These are phyloP conservation scores for Euphorbia celastroides DNA, from an alignment of 441 rosid species.

Conservation along the genomic window DNA sequence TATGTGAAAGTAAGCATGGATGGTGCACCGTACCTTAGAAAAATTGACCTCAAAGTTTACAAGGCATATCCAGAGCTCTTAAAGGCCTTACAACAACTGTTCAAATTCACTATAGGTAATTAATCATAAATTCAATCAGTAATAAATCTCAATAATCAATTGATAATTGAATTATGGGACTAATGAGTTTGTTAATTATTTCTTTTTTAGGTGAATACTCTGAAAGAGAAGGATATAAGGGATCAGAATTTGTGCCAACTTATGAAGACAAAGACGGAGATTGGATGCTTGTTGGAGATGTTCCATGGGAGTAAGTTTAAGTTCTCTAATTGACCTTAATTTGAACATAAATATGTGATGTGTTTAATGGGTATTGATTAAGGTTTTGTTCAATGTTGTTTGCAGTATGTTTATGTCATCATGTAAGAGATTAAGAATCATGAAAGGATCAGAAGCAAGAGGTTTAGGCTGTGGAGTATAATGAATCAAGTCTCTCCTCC, in stretches of 20 bases:
- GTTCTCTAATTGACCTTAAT: too few relatives aligned
- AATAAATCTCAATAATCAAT: background rate
- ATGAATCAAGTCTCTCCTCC: conserved; percentile 9
- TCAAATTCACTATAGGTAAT: conserved; percentile 56
- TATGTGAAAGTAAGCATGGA: conserved; percentile 89
- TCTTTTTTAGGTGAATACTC: conserved; percentile 50
- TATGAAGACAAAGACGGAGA: conserved; percentile 93
- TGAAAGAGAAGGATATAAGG: conserved; percentile 77
- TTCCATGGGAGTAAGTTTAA: conserved; percentile 22
- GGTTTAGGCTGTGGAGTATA: conserved; percentile 40
- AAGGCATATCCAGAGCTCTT: conserved; percentile 54
- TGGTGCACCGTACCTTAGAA: conserved; percentile 88
- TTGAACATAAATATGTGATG: too few relatives aligned
- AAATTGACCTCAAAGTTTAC: conserved; percentile 69
- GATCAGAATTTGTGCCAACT: conserved; percentile 74
- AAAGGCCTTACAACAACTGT: conserved; percentile 65
- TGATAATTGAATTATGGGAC: background rate
- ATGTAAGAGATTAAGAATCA: conserved; percentile 49
- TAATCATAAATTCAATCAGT: background rate
- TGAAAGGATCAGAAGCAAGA: conserved; percentile 50
- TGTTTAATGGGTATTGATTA: conserved; percentile 15
- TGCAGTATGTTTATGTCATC: conserved; percentile 65
- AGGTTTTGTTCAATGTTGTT: background rate
- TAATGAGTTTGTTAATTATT: too few relatives aligned
- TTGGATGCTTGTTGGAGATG: conserved; percentile 90